Base-by-base conservation (phyloP, 1,284 basidiomycete genomes). In the Athelia psychrophila region DNA sequence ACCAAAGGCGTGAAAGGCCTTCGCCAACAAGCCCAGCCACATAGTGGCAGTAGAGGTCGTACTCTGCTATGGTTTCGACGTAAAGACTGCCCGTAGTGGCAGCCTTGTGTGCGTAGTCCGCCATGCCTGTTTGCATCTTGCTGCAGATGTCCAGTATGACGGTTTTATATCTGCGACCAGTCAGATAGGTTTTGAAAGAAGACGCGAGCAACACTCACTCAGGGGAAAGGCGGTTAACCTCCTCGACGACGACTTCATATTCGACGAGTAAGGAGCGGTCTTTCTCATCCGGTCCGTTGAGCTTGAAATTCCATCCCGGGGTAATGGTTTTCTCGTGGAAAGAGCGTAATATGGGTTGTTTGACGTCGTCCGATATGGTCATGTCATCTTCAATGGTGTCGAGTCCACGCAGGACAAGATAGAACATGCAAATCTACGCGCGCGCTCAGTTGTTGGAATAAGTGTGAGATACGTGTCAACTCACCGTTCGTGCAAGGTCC, bases 311-410 rank as follows among this genome's bases (percentile, higher is more conserved):
- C 95, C 95, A 99, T 18, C 93, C 95, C 0, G 89, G 86, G 18
- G 87, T 84, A 23, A 91, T 75, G 12, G 93, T 87, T 60, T 89
- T 84, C 62, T 86, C 74, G 74, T 97, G 86, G 72, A 98, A 96
- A 15, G 84, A 73, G 40, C 93, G 84, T 35, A 99, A 78, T 15
- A 98, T 64, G 10, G 91, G 89, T 53, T 96, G 88, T 68, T 99
- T 99, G 60, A 86, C 72, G 12, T 85, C 76, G 68, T 95, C 89
- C 1, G 91, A 80, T 53, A 99, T 83, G 2, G 95, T 93, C 95
- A 98, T 99, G 75, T 99, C 96, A 68, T 99, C 96, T 70, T 99
- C 96, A 55, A 99, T 83, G 12, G 97, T 99, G 71, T 99, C 97
- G 27, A 99, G 76, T 1, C 85, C 96, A 23, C 96, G 85, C 5